A percentile compares a stretch with the other conserved stretches of the same genome.
Conservation (phyloP, 257 asterid species). For the Petunia secreta region DNA sequence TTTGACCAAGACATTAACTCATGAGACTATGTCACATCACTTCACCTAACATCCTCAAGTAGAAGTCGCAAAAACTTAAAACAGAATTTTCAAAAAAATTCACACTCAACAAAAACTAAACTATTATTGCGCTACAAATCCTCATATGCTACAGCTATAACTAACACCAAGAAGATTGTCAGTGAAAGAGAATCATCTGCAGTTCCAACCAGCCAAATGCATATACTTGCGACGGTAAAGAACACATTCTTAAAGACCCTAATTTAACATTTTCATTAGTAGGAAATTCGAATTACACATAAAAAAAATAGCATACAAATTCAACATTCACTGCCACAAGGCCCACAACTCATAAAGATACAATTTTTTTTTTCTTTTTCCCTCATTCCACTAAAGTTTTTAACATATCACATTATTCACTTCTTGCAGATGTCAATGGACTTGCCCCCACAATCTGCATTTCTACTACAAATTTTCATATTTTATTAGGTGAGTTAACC, state of each 20-base stretch:
- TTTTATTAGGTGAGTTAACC: neutral
- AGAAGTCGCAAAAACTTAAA: neutral
- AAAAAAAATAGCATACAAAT: neutral
- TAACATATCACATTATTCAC: too few relatives aligned
- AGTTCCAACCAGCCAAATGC: neutral
- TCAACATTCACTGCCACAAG: neutral
- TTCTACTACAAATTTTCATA: neutral
- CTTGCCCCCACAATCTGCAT: too few relatives aligned
- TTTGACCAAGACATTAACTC: neutral
- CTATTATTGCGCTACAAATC: neutral
- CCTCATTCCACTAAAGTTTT: too few relatives aligned
- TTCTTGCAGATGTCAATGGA: too few relatives aligned
- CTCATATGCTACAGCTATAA: neutral
- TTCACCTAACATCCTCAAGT: neutral
- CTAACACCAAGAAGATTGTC: neutral
- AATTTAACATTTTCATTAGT: neutral
- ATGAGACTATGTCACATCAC: neutral
- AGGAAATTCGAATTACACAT: neutral
- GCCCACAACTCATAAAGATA: too few relatives aligned
- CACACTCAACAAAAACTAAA: neutral
- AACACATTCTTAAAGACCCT: neutral
- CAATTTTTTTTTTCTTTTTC: too few relatives aligned
- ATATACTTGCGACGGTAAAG: neutral
- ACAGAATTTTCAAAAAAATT: neutral
- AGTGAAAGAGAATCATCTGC: neutral